These are phyloP conservation scores for Globisporangium camurandrum DNA, from an alignment of 352 stramenopile genomes.

Conservation along the genomic window DNA sequence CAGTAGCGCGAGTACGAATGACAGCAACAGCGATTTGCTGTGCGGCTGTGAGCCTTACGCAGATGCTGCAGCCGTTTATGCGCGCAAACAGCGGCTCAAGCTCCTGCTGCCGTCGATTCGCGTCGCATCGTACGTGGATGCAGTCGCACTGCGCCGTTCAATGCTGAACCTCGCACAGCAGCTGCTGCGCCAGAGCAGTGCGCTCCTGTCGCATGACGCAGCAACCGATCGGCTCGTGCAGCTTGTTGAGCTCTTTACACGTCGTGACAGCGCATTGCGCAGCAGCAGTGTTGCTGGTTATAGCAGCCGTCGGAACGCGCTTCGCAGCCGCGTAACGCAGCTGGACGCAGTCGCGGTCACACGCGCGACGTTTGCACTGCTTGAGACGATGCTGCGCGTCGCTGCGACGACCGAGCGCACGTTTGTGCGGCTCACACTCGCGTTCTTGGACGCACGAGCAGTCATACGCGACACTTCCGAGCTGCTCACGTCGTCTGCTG, in stretches of 20 bases:
- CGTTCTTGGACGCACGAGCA: slow-evolving; percentile 17
- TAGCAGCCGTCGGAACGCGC: not conserved
- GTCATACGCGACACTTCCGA: too few relatives aligned
- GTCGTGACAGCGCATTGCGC: slow-evolving; percentile 24
- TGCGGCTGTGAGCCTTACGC: slow-evolving; percentile 41
- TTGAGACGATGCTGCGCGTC: slow-evolving; percentile 27
- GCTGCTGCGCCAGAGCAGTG: slow-evolving; percentile 24
- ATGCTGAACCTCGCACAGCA: slow-evolving; percentile 23
- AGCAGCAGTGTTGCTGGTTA: slow-evolving; percentile 1
- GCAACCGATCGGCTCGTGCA: slow-evolving; percentile 28
- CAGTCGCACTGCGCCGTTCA: slow-evolving; percentile 27
- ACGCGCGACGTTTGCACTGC: slow-evolving; percentile 22
- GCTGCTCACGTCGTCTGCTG: slow-evolving; percentile 12
- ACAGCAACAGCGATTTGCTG: slow-evolving; percentile 22
- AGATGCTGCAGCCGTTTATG: slow-evolving; percentile 16
- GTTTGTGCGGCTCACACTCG: slow-evolving; percentile 25
- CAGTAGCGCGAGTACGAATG: too few relatives aligned
- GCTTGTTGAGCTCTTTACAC: slow-evolving; percentile 28
- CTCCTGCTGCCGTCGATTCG: slow-evolving; percentile 37
- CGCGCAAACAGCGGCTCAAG: slow-evolving; percentile 40
- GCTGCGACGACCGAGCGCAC: slow-evolving; percentile 19
- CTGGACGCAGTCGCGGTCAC: slow-evolving; percentile 18
- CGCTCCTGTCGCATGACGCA: slow-evolving; percentile 22
- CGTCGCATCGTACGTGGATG: slow-evolving; percentile 26
- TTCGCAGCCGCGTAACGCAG: slow-evolving; percentile 8